A percentile compares a stretch with the other conserved stretches of the same genome.
Conservation (phyloP, 495 filamentous ascomycete genomes). For the Thozetella sp. region DNA sequence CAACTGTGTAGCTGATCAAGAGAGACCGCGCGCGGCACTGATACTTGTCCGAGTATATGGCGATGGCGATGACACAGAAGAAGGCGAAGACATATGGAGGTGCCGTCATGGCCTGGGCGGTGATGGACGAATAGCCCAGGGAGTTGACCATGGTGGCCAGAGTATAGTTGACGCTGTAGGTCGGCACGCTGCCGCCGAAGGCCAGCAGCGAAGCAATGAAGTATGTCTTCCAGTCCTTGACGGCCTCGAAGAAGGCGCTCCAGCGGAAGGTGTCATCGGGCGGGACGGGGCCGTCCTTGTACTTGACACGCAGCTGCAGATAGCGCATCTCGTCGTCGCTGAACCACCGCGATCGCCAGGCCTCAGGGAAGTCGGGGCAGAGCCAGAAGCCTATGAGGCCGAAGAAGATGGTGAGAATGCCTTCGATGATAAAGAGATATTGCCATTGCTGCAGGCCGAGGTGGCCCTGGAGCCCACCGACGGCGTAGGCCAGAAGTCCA, state of each 20-base stretch:
- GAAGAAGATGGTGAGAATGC: background rate
- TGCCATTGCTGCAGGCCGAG: background rate
- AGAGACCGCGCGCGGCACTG: background rate
- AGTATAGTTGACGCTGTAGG: constrained; percentile 9
- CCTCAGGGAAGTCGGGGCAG: background rate
- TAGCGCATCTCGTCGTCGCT: background rate
- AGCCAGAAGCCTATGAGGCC: background rate
- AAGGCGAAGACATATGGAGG: constrained; percentile 21
- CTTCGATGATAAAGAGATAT: background rate
- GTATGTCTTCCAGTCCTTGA: constrained; percentile 9
- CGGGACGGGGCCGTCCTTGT: background rate
- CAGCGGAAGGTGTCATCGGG: background rate
- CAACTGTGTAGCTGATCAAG: background rate
- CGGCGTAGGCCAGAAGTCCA: background rate
- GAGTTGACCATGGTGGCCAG: constrained; percentile 19
- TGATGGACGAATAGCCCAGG: constrained; percentile 17
- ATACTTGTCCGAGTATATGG: background rate
- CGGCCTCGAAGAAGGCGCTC: background rate
- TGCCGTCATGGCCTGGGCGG: constrained; percentile 17
- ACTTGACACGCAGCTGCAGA: background rate
- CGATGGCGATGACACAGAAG: background rate
- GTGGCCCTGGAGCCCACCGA: background rate
- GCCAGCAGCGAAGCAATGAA: background rate
- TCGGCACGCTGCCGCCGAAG: background rate
- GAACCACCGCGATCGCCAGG: background rate